phyloP scores from a whole-genome alignment of 371 early-diverging fungal species.

The Nematocida sp. region DNA sequence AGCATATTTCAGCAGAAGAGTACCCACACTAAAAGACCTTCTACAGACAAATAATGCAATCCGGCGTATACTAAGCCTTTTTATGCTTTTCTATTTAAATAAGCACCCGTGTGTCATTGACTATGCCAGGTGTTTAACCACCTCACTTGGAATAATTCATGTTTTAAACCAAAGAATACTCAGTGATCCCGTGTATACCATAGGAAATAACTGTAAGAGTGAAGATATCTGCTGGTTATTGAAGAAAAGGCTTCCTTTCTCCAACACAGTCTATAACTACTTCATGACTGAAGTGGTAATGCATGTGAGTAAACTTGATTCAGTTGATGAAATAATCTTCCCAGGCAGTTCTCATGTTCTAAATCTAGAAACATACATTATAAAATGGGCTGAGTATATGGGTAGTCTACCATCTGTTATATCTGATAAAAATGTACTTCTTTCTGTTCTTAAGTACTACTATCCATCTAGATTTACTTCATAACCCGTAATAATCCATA shows the following conservation, averaged over 20 bases:
- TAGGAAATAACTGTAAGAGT: background rate
- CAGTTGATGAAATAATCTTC: background rate
- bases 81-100: background rate
- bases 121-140: background rate
- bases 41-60: background rate
- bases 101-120: background rate
- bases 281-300: slow-evolving; percentile 1
- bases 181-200: background rate
- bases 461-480: background rate
- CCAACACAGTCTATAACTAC: background rate
- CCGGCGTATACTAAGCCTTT: background rate
- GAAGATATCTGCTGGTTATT: background rate
- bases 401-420: background rate
- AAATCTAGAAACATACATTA: background rate
- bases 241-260: background rate
- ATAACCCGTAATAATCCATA: no score
- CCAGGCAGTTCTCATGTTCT: background rate
- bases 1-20: no score
- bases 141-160: background rate
- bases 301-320: background rate
- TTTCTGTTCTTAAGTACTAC: background rate
- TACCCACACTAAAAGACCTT: background rate
- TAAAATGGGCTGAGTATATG: background rate
- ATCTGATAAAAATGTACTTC: background rate
- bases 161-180: background rate